A percentile compares a stretch with the other conserved stretches of the same genome.
These are phyloP conservation scores for Calonectria leucothoes DNA, from an alignment of 2,329 filamentous ascomycete genomes.

Conservation along the genomic window DNA sequence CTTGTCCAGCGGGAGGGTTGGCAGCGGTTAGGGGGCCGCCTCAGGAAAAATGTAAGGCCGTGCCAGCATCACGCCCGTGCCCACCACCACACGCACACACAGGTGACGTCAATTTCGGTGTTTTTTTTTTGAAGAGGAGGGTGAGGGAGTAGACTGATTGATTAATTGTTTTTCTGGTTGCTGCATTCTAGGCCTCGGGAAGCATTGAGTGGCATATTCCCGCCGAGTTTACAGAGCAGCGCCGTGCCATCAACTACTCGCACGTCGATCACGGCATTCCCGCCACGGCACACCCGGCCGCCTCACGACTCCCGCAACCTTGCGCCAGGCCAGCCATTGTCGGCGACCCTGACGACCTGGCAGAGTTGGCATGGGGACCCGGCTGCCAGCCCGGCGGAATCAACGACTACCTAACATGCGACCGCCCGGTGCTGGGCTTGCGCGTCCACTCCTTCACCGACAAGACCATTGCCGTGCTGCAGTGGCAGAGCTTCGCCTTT, in stretches of 20 bases:
- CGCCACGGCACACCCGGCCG: conserved; percentile 18
- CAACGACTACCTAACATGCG: conserved; percentile 18
- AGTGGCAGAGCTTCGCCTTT: conserved; percentile 23
- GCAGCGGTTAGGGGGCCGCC: conserved; percentile 24
- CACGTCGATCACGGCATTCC: conserved; percentile 8
- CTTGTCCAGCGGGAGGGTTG: conserved; percentile 23
- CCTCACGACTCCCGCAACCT: conserved; percentile 13
- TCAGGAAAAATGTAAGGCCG: conserved; percentile 24
- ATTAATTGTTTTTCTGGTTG: not conserved
- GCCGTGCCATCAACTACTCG: conserved; percentile 21
- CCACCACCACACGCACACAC: not conserved
- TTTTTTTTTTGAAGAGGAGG: too few species aligned
- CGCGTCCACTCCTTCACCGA: conserved; percentile 26
- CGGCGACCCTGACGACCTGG: conserved; percentile 20
- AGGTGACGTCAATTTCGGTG: not conserved
- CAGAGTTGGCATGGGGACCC: conserved; percentile 20
- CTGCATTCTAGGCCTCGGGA: conserved; percentile 7
- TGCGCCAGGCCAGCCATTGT: conserved; percentile 10
- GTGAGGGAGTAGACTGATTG: not conserved
- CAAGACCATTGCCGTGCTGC: not conserved
- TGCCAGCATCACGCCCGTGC: not conserved
- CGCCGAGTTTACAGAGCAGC: conserved; percentile 1
- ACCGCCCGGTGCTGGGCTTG: conserved; percentile 12
- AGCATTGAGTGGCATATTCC: conserved; percentile 31
- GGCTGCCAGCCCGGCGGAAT: conserved; percentile 15